A percentile compares a stretch with the other conserved stretches of the same genome.
phyloP scores from a whole-genome alignment of 345 rosid genomes.

The Gossypium thurberi region DNA sequence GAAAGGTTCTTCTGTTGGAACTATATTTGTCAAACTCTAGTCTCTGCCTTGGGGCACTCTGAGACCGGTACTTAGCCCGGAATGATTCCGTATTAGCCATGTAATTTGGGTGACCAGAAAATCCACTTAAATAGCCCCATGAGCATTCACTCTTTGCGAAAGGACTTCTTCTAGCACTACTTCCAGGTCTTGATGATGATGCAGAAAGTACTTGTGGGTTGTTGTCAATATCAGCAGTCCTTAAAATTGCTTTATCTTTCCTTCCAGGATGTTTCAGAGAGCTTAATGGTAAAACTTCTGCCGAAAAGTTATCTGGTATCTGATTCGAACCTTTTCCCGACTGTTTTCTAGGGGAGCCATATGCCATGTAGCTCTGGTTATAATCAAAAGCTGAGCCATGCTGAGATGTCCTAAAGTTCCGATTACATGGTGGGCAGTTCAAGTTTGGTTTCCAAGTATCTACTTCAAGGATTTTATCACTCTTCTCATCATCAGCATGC shows the following conservation, averaged over 20 bases:
- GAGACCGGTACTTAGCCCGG: conserved; percentile 77
- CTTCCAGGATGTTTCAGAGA: conserved; percentile 25
- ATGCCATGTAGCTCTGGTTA: conserved; percentile 34
- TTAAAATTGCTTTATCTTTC: conserved; percentile 26
- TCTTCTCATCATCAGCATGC: conserved; percentile 43
- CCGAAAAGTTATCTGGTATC: conserved; percentile 29
- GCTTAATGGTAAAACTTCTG: conserved; percentile 37
- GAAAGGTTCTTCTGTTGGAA: conserved; percentile 31
- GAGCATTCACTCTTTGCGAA: conserved; percentile 75
- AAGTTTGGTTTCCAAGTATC: conserved; percentile 91
- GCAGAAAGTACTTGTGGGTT: conserved; percentile 63
- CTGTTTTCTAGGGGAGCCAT: conserved; percentile 44
- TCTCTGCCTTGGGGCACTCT: conserved; percentile 94
- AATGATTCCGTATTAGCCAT: conserved; percentile 93
- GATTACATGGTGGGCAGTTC: conserved; percentile 25
- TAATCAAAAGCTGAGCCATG: conserved; percentile 25
- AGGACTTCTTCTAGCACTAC: conserved; percentile 58
- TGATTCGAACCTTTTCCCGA: conserved; percentile 27
- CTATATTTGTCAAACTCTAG: conserved; percentile 47
- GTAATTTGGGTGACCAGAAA: conserved; percentile 72
- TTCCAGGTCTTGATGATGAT: conserved; percentile 60
- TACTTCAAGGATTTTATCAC: conserved; percentile 85
- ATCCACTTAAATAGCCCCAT: conserved; percentile 55
- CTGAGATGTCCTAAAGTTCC: conserved; percentile 23
- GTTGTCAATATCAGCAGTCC: conserved; percentile 41